Evolutionary conservation across 148 eudicot species (phyloP).

Genomic region (Rhododendron ovatum): DNA sequence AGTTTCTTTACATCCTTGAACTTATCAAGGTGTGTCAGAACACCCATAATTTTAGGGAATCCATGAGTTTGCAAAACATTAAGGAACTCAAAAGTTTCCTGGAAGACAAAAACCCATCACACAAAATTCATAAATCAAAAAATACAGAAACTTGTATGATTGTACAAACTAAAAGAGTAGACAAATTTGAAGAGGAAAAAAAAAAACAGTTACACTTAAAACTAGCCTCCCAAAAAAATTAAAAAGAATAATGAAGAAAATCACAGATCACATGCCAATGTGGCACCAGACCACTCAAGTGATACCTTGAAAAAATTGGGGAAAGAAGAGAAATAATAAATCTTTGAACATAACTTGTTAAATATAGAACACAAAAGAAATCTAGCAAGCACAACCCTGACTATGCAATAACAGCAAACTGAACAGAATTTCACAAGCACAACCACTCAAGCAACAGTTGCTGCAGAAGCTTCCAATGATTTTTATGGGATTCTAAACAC

Average conservation of each 20-base stretch:
- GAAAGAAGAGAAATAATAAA: background rate
- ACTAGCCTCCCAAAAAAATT: background rate
- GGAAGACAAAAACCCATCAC: conserved; percentile 18
- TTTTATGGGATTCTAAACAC: background rate
- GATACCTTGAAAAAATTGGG: background rate
- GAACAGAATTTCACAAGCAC: background rate
- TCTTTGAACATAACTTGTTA: background rate
- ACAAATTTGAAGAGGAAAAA: background rate
- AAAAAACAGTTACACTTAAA: background rate
- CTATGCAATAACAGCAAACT: background rate
- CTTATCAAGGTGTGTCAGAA: conserved; percentile 92
- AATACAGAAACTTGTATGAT: background rate
- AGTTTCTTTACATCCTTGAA: conserved; percentile 89
- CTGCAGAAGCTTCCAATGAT: background rate
- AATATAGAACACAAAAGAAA: background rate
- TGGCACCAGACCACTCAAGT: background rate
- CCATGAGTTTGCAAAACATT: conserved; percentile 92
- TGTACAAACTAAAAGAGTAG: background rate
- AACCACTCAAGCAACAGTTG: background rate
- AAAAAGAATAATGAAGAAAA: background rate
- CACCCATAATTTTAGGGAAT: conserved; percentile 92
- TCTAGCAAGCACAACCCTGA: background rate
- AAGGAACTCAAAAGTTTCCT: conserved; percentile 96
- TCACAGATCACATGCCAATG: background rate
- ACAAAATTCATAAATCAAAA: background rate